phyloP scores from a whole-genome alignment of 106 monocot species.

The Dioscorea dumetorum region DNA sequence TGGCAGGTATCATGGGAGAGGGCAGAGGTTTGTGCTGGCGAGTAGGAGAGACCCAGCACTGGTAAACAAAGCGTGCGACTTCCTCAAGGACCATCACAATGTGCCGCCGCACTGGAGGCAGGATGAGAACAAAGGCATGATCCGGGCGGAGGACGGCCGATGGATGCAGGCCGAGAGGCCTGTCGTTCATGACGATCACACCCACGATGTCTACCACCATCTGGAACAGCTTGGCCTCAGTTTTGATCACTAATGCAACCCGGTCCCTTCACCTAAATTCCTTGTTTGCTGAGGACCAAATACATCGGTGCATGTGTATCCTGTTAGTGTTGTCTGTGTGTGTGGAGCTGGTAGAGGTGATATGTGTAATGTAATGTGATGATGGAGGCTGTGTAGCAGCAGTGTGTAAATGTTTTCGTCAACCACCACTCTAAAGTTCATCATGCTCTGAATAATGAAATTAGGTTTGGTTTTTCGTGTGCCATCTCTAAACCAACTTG shows the following conservation, averaged over 20 bases:
- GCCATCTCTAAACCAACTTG: too few relatives aligned
- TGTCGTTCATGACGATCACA: slow-evolving; percentile 44
- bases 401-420: too few relatives aligned
- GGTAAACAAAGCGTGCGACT: slow-evolving; percentile 75
- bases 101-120: slow-evolving; percentile 80
- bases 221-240: slow-evolving; percentile 36
- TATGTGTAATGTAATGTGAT: too few relatives aligned
- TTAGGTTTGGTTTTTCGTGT: too few relatives aligned
- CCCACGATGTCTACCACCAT: slow-evolving; percentile 37
- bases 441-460: too few relatives aligned
- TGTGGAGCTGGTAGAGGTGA: too few relatives aligned
- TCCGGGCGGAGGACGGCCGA: slow-evolving; percentile 37
- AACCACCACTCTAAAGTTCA: too few relatives aligned
- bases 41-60: slow-evolving; percentile 70
- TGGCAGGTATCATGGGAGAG: slow-evolving; percentile 56
- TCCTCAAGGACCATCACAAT: slow-evolving; percentile 67
- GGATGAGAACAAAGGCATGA: slow-evolving; percentile 82
- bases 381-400: too few relatives aligned
- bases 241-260: background rate
- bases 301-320: too few relatives aligned
- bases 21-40: slow-evolving; percentile 38
- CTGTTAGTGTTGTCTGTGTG: too few relatives aligned
- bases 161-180: slow-evolving; percentile 58
- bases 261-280: too few relatives aligned
- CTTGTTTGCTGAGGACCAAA: too few relatives aligned